Percentiles rank a stretch among this genome's conserved stretches.
phyloP scores from a whole-genome alignment of 2,329 filamentous ascomycete genomes.

The Trichoderma asperellum region DNA sequence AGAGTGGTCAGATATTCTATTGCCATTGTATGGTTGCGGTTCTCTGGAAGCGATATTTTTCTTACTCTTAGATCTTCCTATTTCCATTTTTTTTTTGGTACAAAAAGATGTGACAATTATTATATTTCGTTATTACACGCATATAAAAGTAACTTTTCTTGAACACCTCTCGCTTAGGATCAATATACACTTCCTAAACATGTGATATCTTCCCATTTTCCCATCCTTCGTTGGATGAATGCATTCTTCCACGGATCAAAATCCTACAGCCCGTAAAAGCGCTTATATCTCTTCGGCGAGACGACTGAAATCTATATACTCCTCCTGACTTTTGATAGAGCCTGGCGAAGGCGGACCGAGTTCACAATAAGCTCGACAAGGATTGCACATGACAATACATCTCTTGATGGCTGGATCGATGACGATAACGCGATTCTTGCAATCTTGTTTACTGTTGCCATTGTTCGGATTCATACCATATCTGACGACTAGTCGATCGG shows the following conservation, averaged over 20 bases:
- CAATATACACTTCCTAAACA: background rate
- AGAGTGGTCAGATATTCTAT: background rate
- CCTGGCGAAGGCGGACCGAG: background rate
- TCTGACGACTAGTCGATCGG: conserved; percentile 23
- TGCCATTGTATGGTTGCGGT: background rate
- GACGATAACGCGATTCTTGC: conserved; percentile 21
- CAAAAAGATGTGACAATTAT: too few species aligned
- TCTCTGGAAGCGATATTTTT: background rate
- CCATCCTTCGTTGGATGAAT: background rate
- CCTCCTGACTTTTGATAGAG: conserved; percentile 4
- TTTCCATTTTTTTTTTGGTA: background rate
- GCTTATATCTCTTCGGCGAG: background rate
- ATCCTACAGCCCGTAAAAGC: background rate
- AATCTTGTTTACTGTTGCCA: conserved; percentile 30
- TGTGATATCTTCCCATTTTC: background rate
- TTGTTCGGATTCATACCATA: conserved; percentile 29
- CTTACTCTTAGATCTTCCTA: background rate
- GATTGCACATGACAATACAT: conserved; percentile 4
- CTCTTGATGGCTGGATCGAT: conserved; percentile 12
- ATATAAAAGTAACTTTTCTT: background rate
- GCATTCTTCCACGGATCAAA: background rate
- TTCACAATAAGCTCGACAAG: conserved; percentile 5
- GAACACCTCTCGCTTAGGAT: background rate
- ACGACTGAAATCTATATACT: background rate
- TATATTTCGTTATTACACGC: background rate